phyloP scores from a whole-genome alignment of 176 grass and related monocot genomes.

The Alloteropsis semialata region DNA sequence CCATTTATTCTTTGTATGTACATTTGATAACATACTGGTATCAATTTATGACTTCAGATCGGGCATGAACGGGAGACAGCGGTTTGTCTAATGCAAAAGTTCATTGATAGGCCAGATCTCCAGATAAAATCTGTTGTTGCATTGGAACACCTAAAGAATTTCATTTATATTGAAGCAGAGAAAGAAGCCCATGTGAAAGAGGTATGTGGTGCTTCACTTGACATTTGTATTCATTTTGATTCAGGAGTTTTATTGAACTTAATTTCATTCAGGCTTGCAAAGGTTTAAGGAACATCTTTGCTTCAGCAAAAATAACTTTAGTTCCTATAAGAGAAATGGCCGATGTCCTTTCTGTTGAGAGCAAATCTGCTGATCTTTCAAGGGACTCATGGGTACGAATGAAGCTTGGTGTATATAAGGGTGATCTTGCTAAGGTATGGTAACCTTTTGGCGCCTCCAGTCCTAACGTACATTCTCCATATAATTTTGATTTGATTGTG shows the following conservation, averaged over 20 bases:
- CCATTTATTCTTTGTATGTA: constrained; percentile 26
- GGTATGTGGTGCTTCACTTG: constrained; percentile 34
- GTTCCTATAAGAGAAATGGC: constrained; percentile 83
- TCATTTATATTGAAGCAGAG: constrained; percentile 85
- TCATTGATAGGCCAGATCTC: constrained; percentile 63
- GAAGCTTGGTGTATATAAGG: constrained; percentile 82
- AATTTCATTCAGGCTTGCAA: constrained; percentile 70
- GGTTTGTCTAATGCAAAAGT: constrained; percentile 82
- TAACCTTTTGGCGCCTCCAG: neutral
- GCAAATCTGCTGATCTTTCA: constrained; percentile 66
- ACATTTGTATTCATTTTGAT: constrained; percentile 23
- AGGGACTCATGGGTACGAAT: constrained; percentile 77
- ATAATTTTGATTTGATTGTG: constrained; percentile 12
- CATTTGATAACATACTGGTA: constrained; percentile 17
- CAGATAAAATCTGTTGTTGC: constrained; percentile 66
- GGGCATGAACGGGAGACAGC: constrained; percentile 73
- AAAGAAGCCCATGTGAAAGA: constrained; percentile 87
- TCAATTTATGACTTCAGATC: constrained; percentile 49
- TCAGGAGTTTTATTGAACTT: neutral
- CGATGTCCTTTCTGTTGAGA: constrained; percentile 71
- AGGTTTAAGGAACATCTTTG: constrained; percentile 62
- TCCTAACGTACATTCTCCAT: constrained; percentile 1
- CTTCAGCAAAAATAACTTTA: constrained; percentile 59
- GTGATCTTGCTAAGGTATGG: constrained; percentile 84
- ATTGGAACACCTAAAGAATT: constrained; percentile 83